These are phyloP conservation scores for Rutstroemia sp. DNA, from an alignment of 2,329 filamentous ascomycete species.

Conservation along the genomic window DNA sequence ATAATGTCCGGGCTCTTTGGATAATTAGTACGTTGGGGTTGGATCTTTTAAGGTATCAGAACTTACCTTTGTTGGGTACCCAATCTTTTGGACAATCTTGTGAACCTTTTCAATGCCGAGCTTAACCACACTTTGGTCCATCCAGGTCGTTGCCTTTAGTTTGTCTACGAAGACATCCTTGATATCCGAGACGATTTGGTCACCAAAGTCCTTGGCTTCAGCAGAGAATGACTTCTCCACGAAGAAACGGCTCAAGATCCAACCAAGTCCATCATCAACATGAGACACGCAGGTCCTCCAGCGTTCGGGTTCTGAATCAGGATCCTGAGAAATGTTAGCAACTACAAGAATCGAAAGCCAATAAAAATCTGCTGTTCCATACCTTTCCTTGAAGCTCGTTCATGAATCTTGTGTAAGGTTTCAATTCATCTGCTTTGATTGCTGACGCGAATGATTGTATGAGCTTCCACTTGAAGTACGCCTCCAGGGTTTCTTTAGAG, in stretches of 20 bases:
- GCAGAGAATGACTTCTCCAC: constrained; percentile 61
- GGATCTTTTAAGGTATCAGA: neutral
- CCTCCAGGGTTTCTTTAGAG: constrained; percentile 46
- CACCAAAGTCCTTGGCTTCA: constrained; percentile 57
- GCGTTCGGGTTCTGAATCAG: constrained; percentile 53
- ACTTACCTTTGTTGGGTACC: constrained; percentile 49
- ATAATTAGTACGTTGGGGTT: constrained; percentile 11
- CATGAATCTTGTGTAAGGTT: constrained; percentile 51
- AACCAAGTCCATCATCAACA: constrained; percentile 52
- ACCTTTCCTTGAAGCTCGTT: constrained; percentile 53
- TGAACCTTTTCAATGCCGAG: constrained; percentile 57
- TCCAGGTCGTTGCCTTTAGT: constrained; percentile 53
- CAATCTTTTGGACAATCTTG: constrained; percentile 62
- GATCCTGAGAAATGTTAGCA: constrained; percentile 35
- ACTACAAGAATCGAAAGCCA: neutral
- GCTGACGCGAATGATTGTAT: constrained; percentile 45
- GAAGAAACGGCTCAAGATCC: constrained; percentile 66
- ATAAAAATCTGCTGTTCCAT: constrained; percentile 7
- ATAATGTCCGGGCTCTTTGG: constrained; percentile 48
- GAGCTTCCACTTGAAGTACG: constrained; percentile 59
- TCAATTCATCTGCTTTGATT: constrained; percentile 52
- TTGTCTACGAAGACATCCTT: constrained; percentile 58
- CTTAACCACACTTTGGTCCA: constrained; percentile 52
- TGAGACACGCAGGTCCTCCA: constrained; percentile 58
- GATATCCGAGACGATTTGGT: constrained; percentile 64